phyloP scores from a whole-genome alignment of 805 yeast species.

The Danielia reshetovae region DNA sequence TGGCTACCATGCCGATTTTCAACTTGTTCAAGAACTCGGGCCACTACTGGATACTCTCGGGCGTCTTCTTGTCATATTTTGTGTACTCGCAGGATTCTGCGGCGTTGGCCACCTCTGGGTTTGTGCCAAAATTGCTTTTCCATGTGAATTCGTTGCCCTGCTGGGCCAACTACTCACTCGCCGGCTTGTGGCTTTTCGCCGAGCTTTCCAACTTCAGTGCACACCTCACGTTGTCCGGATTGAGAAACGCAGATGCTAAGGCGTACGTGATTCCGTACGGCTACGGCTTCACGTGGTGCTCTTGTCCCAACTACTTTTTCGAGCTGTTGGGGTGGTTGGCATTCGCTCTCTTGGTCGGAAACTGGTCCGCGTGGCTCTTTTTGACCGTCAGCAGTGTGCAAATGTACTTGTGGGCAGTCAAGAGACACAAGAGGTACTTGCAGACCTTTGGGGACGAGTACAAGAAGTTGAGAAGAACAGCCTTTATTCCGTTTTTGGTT shows the following conservation, averaged over 20 bases:
- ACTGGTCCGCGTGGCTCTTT: constrained; percentile 74
- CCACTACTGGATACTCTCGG: constrained; percentile 93
- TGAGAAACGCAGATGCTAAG: constrained; percentile 50
- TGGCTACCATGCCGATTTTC: constrained; percentile 87
- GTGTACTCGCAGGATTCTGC: constrained; percentile 30
- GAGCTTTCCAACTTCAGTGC: constrained; percentile 72
- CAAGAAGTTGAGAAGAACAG: constrained; percentile 68
- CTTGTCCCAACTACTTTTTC: constrained; percentile 94
- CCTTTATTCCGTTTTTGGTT: constrained; percentile 66
- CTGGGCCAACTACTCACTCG: constrained; percentile 28
- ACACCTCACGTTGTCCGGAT: constrained; percentile 60
- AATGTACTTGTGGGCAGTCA: constrained; percentile 89
- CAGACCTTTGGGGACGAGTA: constrained; percentile 73
- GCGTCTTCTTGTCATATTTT: constrained; percentile 51
- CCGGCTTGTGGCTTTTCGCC: constrained; percentile 48
- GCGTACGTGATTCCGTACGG: constrained; percentile 75
- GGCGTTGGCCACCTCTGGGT: constrained; percentile 12
- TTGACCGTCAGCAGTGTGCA: constrained; percentile 67
- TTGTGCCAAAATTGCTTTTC: constrained; percentile 32
- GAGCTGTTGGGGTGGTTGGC: constrained; percentile 75
- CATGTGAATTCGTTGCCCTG: constrained; percentile 42
- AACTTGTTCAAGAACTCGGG: constrained; percentile 83
- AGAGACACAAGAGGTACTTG: constrained; percentile 68
- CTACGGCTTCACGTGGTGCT: constrained; percentile 73
- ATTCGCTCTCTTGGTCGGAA: constrained; percentile 67